These are phyloP conservation scores for Amauroascus niger DNA, from an alignment of 2,329 filamentous ascomycete genomes.

Conservation along the genomic window DNA sequence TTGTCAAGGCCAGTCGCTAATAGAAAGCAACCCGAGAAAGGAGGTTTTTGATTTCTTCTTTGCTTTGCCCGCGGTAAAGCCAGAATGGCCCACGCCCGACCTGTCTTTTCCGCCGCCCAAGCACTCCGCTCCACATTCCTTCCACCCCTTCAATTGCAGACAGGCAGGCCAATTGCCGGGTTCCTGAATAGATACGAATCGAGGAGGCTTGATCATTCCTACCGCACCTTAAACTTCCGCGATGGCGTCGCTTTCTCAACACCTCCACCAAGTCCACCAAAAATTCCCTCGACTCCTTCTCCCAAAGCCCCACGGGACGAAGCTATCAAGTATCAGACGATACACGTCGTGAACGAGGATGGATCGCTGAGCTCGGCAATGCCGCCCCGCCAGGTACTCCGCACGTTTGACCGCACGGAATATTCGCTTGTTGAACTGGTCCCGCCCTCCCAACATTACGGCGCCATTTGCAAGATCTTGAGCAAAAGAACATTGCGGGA, in stretches of 20 bases:
- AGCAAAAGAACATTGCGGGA: conserved; percentile 44
- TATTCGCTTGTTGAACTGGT: conserved; percentile 45
- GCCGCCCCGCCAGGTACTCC: conserved; percentile 30
- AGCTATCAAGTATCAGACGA: conserved; percentile 24
- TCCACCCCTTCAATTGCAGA: background rate
- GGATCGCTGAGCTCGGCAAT: conserved; percentile 26
- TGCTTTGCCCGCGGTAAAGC: background rate
- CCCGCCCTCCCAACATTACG: conserved; percentile 23
- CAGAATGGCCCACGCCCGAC: conserved; percentile 10
- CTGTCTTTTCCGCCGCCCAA: conserved; percentile 13
- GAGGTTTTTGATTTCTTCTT: background rate
- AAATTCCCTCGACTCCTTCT: conserved; percentile 2
- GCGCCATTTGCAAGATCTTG: conserved; percentile 63
- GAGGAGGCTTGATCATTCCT: background rate
- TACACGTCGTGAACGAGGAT: conserved; percentile 30
- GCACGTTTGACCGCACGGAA: conserved; percentile 40
- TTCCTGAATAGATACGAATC: background rate
- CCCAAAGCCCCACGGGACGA: conserved; percentile 24
- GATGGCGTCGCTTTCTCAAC: background rate
- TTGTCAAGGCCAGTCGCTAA: background rate
- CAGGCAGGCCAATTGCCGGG: background rate
- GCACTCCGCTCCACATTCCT: conserved; percentile 14
- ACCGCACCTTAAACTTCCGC: background rate
- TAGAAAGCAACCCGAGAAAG: background rate
- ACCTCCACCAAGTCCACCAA: no score